Base-by-base conservation (phyloP, 225 moss, liverwort and hornwort genomes). In the Physcomitrellopsis africana region DNA sequence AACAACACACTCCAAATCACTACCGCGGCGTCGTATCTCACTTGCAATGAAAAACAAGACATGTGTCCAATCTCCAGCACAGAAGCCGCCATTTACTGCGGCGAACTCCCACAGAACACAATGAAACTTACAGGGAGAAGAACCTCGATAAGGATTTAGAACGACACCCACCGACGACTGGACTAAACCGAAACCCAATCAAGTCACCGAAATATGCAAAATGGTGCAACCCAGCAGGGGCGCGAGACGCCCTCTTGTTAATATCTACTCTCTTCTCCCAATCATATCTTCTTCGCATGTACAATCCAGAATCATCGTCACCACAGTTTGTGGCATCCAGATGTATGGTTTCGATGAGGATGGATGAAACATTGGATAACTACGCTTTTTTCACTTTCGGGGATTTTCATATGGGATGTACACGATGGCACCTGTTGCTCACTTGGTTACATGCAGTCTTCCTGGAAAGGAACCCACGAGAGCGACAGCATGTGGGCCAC, bases 321-420 rank as follows among this genome's bases (percentile, higher is more conserved):
- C 27, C 77, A 77, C 77, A 53, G 68, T 80, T 65, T 24, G 19
- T 37, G 32, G 57, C 56, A 58, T 16, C 41, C 5, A 73, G 77
- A 84, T 84, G 84, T 73, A 84, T 41, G 68, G 32, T 37, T 37
- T 37, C 32, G 32, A 37, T 37, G 32, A 37, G 3, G 32, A 37
- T 5, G 32, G 32, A 37, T 37, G 32, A 37, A 37, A 37, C 3
- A 37, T 37, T 37, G 32, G 32, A 37, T 37, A 37, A 37, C 4
- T 37, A 37, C 32, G 32, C 32, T 24, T 24, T 37, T 37, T 37
- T 37, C 32, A 37, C 32, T 37, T 37, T 37, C 1, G 32, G 32
- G 32, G 32, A 37, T 37, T 37, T 37, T 1, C 3, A 2, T 37
- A 7, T 37, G 32, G 32, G 32, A 37, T 37, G 32, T 37, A 0